A percentile compares a stretch with the other conserved stretches of the same genome.
phyloP scores from a whole-genome alignment of 768 basidiomycete genomes.

The Brasilioporus rufonigricans region DNA sequence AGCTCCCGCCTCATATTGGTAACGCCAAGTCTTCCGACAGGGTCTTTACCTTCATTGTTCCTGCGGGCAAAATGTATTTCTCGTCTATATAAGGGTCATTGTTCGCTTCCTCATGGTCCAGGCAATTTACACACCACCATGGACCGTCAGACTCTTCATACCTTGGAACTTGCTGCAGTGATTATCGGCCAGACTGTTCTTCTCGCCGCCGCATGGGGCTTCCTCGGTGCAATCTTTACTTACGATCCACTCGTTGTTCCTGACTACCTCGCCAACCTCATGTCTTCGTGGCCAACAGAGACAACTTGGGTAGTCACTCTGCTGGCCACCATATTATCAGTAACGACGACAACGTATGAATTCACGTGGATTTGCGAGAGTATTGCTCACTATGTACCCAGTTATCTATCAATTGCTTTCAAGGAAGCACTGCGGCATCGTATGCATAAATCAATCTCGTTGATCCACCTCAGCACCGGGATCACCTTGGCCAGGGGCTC shows the following conservation, averaged over 20 bases:
- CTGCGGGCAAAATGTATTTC: too few relatives aligned
- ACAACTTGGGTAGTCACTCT: too few relatives aligned
- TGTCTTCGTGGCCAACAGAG: not conserved
- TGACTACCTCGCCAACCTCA: not conserved
- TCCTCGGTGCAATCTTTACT: not conserved
- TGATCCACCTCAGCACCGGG: conserved; percentile 8
- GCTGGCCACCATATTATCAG: not conserved
- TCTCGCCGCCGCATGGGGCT: too few relatives aligned
- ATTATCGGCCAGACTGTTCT: not conserved
- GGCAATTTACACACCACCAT: too few relatives aligned
- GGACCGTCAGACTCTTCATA: not conserved
- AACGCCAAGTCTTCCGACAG: too few relatives aligned
- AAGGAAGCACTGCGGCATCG: too few relatives aligned
- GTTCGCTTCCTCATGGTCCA: too few relatives aligned
- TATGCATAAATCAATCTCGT: too few relatives aligned
- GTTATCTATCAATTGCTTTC: conserved; percentile 6
- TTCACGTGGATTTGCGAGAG: too few relatives aligned
- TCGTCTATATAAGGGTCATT: too few relatives aligned
- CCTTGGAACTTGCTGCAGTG: not conserved
- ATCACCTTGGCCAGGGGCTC: conserved; percentile 6
- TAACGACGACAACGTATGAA: not conserved
- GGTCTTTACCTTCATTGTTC: too few relatives aligned
- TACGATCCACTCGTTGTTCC: not conserved
- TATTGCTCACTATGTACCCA: not conserved
- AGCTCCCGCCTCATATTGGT: too few relatives aligned